A percentile compares a stretch with the other conserved stretches of the same genome.
phyloP scores from a whole-genome alignment of 176 grass and related monocot species.

The Pharus latifolius region DNA sequence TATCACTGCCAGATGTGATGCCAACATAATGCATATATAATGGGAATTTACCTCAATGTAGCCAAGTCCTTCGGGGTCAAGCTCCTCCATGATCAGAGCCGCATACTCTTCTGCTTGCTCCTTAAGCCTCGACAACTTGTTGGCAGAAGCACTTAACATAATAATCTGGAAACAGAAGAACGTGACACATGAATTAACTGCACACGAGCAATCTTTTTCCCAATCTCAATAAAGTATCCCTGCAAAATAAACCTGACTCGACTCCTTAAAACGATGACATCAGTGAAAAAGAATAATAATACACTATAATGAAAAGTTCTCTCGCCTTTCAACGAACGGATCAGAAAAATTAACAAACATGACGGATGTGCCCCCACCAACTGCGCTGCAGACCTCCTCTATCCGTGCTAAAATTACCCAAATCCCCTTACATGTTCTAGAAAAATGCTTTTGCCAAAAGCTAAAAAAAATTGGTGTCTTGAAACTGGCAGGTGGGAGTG shows the following conservation, averaged over 20 bases:
- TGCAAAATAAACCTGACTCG: not conserved
- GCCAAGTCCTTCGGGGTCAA: slow-evolving; percentile 82
- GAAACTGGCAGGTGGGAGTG: slow-evolving; percentile 39
- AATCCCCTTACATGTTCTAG: slow-evolving; percentile 29
- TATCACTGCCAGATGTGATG: not conserved
- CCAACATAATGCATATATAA: not conserved
- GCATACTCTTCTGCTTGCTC: slow-evolving; percentile 97
- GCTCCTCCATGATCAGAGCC: slow-evolving; percentile 95
- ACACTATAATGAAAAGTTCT: not conserved
- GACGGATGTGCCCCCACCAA: slow-evolving; percentile 62
- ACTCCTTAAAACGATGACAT: not conserved
- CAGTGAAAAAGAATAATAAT: not conserved
- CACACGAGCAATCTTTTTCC: not conserved
- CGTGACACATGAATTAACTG: not conserved
- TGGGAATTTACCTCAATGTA: slow-evolving; percentile 64
- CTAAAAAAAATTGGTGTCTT: slow-evolving; percentile 11
- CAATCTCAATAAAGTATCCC: slow-evolving; percentile 16
- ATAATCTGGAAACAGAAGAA: slow-evolving; percentile 56
- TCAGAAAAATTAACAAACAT: not conserved
- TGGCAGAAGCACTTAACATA: slow-evolving; percentile 92
- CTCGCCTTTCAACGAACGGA: slow-evolving; percentile 12
- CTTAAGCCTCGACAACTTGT: slow-evolving; percentile 81
- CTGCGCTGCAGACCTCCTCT: not conserved
- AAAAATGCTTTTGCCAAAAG: slow-evolving; percentile 3
- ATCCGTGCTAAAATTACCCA: not conserved